Evolutionary conservation across 495 filamentous ascomycete species (phyloP).

Genomic region (Aspergillus biplanus): DNA sequence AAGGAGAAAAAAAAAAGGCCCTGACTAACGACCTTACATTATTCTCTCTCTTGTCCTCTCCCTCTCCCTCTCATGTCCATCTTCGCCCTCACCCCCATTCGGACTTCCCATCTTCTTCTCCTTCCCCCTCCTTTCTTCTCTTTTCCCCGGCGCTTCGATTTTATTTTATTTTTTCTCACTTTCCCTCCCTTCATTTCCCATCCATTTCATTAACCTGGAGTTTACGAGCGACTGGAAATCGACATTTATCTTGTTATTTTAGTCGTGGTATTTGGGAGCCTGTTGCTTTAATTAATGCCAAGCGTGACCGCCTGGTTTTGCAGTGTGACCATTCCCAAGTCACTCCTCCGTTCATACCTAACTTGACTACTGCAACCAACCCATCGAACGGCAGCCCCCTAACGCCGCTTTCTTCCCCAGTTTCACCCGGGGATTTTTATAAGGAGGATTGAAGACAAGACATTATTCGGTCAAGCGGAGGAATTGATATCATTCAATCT

Average conservation of each 20-base stretch:
- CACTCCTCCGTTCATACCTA: conserved; percentile 25
- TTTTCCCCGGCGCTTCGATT: conserved; percentile 10
- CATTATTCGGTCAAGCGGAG: background rate
- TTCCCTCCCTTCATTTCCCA: background rate
- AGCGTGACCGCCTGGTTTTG: conserved; percentile 36
- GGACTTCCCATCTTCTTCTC: conserved; percentile 17
- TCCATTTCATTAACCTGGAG: conserved; percentile 4
- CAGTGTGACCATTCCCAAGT: conserved; percentile 32
- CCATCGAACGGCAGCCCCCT: conserved; percentile 8
- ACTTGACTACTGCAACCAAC: conserved; percentile 23
- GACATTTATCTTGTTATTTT: conserved; percentile 13
- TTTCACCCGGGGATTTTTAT: background rate
- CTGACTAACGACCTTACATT: conserved; percentile 17
- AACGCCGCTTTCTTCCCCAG: background rate
- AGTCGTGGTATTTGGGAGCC: conserved; percentile 12
- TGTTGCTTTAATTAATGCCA: conserved; percentile 32
- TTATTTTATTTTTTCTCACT: conserved; percentile 16
- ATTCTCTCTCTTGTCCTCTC: conserved; percentile 17
- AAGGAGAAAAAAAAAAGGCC: conserved; percentile 19
- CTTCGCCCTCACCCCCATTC: conserved; percentile 19
- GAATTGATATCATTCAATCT: conserved; percentile 17
- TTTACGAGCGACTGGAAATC: conserved; percentile 3
- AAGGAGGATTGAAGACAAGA: background rate
- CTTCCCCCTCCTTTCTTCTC: conserved; percentile 13
- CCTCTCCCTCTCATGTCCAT: conserved; percentile 13